phyloP scores from a whole-genome alignment of 352 stramenopile genomes.

The Pythium brassicae region DNA sequence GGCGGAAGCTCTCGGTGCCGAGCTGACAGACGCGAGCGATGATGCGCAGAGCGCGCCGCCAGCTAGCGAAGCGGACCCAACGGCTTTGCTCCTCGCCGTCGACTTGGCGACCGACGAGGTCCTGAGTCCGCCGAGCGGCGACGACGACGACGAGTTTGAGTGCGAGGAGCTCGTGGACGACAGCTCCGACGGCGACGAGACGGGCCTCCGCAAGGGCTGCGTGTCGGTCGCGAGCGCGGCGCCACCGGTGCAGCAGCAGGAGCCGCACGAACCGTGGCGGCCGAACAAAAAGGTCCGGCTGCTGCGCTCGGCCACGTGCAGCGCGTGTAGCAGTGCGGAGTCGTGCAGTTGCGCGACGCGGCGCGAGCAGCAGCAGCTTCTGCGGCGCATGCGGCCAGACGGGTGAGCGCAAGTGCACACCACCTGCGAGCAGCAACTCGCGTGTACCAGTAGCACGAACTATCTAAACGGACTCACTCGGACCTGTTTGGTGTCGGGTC shows the following conservation, averaged over 20 bases:
- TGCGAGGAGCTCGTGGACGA: conserved; percentile 52
- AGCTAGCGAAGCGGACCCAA: background rate
- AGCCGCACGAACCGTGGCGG: conserved; percentile 3
- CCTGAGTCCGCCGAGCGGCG: conserved; percentile 20
- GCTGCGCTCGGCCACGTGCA: conserved; percentile 30
- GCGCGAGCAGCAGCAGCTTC: background rate
- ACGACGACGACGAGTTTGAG: conserved; percentile 71
- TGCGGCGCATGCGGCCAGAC: background rate
- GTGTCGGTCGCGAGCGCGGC: background rate
- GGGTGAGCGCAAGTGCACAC: background rate
- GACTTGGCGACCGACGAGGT: conserved; percentile 11
- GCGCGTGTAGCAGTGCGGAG: conserved; percentile 23
- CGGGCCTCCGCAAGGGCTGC: too few relatives aligned
- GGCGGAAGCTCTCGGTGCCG: background rate
- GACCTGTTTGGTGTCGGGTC: too few relatives aligned
- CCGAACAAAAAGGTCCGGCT: conserved; percentile 53
- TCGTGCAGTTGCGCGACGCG: background rate
- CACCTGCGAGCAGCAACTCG: background rate
- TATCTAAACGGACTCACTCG: conserved; percentile 1
- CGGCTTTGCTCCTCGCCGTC: conserved; percentile 2
- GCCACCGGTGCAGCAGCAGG: background rate
- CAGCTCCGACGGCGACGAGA: conserved; percentile 1
- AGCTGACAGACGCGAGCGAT: background rate
- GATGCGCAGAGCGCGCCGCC: background rate
- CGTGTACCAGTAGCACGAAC: background rate